Base-by-base conservation (phyloP, 2,329 filamentous ascomycete species). In the Sclerotinia minor region DNA sequence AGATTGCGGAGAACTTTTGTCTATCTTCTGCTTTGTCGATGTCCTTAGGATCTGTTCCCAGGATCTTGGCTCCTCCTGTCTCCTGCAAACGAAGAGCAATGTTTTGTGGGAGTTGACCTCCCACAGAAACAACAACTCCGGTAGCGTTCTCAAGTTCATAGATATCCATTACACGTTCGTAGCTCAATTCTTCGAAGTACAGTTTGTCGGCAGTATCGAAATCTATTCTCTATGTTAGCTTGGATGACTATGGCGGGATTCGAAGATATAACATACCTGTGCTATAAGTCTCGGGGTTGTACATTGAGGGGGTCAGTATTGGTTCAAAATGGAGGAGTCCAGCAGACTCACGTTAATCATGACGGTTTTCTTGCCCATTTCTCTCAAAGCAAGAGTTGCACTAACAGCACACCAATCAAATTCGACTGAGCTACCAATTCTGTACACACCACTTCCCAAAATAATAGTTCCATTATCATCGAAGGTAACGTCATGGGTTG, bases 341-440 rank as follows among this genome's bases (percentile, higher is more conserved):
- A 50, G 9, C 8, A 24, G 26, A 61, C 65, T 67, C 53, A 67
- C 65, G 76, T 98, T 98, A 76, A 99, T 95, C 92, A 98, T 96
- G 68, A 97, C 88, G 41, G 95, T 98, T 88, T 97, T 97, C 84
- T 97, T 91, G 73, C 93, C 94, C 84, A 96, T 92, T 70, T 89
- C 84, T 75, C 89, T 88, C 71, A 98, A 85, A 53, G 92, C 91
- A 71, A 92, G 85, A 15, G 93, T 94, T 71, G 93, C 91, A 76
- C 93, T 95, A 70, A 97, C 93, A 71, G 94, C 93, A 79, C 94
- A 98, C 94, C 94, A 98, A 81, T 99, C 94, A 78, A 99, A 99
- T 80, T 99, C 95, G 64, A 99, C 95, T 8, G 94, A 97, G 81
- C 90, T 94, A 76, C 95, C 95, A 78, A 98, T 99, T 78, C 95